These are phyloP conservation scores for Didymella glomerata DNA, from an alignment of 2,329 filamentous ascomycete species.

Conservation along the genomic window DNA sequence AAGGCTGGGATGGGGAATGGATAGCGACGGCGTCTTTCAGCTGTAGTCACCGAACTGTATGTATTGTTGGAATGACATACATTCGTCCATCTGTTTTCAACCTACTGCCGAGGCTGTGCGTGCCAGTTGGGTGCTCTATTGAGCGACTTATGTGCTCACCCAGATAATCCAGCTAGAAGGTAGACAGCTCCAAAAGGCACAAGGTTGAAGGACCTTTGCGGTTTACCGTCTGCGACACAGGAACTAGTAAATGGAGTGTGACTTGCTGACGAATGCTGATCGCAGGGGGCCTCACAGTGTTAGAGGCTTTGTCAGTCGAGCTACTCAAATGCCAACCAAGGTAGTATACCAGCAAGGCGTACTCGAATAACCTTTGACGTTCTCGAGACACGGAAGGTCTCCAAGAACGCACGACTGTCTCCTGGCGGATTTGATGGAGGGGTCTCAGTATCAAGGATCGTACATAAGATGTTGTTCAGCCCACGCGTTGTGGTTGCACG, in stretches of 20 bases:
- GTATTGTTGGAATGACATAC: not conserved
- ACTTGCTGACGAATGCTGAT: not conserved
- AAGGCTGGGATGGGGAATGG: not conserved
- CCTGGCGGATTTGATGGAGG: not conserved
- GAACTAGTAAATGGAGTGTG: too few species aligned
- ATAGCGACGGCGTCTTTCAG: slow-evolving; percentile 1
- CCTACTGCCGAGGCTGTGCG: too few species aligned
- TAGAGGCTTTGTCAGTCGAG: not conserved
- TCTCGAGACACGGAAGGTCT: not conserved
- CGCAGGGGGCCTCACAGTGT: not conserved
- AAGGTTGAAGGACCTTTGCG: too few species aligned
- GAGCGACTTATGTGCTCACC: too few species aligned
- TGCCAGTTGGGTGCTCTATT: too few species aligned
- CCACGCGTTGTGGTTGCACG: not conserved
- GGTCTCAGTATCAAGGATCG: not conserved
- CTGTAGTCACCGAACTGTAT: not conserved
- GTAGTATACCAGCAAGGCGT: not conserved
- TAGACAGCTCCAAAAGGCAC: too few species aligned
- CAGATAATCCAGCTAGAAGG: too few species aligned
- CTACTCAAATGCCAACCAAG: not conserved
- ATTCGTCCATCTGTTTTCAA: too few species aligned
- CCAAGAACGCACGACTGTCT: not conserved
- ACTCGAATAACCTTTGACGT: not conserved
- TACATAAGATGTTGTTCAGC: not conserved
- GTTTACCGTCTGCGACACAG: too few species aligned